Evolutionary conservation across 805 yeast genomes (phyloP).

Genomic region (Aciculoconidium aculeatum): DNA sequence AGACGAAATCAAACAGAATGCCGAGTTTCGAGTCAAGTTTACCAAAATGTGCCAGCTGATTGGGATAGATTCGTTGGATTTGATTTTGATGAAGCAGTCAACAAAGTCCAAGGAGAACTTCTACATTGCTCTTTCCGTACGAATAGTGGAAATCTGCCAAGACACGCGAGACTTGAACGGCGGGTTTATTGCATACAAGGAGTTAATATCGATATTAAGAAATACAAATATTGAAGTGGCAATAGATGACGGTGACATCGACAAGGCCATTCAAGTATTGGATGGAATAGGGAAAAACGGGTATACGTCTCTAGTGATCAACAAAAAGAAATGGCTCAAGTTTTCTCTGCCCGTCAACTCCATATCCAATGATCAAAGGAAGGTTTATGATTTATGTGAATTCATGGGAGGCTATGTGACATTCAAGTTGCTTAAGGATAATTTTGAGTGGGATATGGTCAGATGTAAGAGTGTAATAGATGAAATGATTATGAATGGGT

Average conservation of each 20-base stretch:
- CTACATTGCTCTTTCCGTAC: constrained; percentile 62
- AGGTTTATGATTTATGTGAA: constrained; percentile 69
- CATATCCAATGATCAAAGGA: constrained; percentile 55
- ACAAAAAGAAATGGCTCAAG: constrained; percentile 47
- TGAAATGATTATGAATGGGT: constrained; percentile 76
- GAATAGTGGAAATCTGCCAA: constrained; percentile 71
- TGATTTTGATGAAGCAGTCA: constrained; percentile 13
- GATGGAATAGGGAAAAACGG: constrained; percentile 61
- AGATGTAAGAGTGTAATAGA: constrained; percentile 61
- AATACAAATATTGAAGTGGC: constrained; percentile 26
- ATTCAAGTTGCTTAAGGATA: constrained; percentile 57
- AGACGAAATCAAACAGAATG: constrained; percentile 56
- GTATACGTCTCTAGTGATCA: constrained; percentile 53
- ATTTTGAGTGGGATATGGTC: constrained; percentile 65
- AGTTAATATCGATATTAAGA: constrained; percentile 24
- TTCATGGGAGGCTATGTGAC: constrained; percentile 70
- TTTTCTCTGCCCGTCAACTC: constrained; percentile 23
- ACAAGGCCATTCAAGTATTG: constrained; percentile 48
- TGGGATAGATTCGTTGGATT: constrained; percentile 75
- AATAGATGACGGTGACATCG: constrained; percentile 46
- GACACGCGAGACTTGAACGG: constrained; percentile 71
- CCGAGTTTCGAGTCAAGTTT: constrained; percentile 64
- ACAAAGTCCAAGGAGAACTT: constrained; percentile 41
- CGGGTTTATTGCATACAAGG: constrained; percentile 63
- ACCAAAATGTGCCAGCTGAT: constrained; percentile 70